Conservation (phyloP, 2,329 filamentous ascomycete species). For the Fulvia fulva region DNA sequence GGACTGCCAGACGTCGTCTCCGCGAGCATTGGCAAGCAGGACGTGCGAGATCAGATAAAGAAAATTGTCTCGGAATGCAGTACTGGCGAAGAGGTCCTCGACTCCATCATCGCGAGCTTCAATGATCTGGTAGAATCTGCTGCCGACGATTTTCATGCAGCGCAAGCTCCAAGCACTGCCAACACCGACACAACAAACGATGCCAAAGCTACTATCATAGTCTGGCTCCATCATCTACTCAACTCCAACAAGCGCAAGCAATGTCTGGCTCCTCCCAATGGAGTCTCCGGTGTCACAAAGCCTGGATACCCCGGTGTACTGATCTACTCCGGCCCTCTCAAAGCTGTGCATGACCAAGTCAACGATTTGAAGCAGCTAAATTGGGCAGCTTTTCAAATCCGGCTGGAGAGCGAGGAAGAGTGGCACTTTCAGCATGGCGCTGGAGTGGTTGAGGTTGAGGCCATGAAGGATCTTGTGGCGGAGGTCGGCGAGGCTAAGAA, state of each 20-base stretch:
- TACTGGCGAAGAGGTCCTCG: conserved; percentile 41
- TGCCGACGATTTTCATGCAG: background rate
- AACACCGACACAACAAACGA: background rate
- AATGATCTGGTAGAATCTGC: conserved; percentile 27
- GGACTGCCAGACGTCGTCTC: conserved; percentile 38
- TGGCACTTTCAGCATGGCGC: conserved; percentile 40
- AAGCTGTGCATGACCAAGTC: conserved; percentile 40
- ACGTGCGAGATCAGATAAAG: conserved; percentile 36
- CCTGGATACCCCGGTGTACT: conserved; percentile 46
- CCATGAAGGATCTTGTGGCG: conserved; percentile 43
- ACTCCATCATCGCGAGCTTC: conserved; percentile 40
- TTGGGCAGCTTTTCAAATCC: conserved; percentile 46
- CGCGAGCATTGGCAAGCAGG: conserved; percentile 35
- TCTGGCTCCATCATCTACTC: conserved; percentile 47
- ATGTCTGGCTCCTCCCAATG: conserved; percentile 34
- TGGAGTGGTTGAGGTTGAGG: conserved; percentile 42
- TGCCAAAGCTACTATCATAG: conserved; percentile 35
- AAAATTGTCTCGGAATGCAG: conserved; percentile 26
- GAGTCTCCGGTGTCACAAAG: conserved; percentile 43
- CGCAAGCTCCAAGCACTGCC: background rate
- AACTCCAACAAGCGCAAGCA: conserved; percentile 46
- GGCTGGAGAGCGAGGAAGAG: conserved; percentile 37
- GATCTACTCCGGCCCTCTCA: conserved; percentile 39
- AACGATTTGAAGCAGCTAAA: conserved; percentile 41
- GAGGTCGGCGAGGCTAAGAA: conserved; percentile 25